A percentile compares a stretch with the other conserved stretches of the same genome.
These are phyloP conservation scores for Cajanus cajan DNA, from an alignment of 306 rosid species.

Conservation along the genomic window DNA sequence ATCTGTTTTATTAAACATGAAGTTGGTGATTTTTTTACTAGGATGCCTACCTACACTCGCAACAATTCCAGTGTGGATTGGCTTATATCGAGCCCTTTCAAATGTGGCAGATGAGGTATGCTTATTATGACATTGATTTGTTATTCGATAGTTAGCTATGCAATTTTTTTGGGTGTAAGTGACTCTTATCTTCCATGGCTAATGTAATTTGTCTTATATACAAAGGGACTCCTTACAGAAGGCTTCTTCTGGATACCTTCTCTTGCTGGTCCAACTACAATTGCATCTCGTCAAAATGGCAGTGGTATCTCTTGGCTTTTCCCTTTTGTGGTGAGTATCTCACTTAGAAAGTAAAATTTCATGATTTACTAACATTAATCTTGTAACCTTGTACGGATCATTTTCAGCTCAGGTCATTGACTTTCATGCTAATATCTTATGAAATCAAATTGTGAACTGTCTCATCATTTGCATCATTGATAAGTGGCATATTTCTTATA, in stretches of 20 bases:
- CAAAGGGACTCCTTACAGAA: conserved; percentile 91
- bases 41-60: conserved; percentile 92
- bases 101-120: conserved; percentile 93
- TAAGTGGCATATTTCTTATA: neutral
- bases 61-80: conserved; percentile 97
- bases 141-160: neutral
- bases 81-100: conserved; percentile 93
- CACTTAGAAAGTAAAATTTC: conserved; percentile 24
- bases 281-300: conserved; percentile 86
- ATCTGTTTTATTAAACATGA: neutral
- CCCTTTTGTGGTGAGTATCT: conserved; percentile 78
- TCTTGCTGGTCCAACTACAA: conserved; percentile 92
- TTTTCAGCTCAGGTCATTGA: neutral
- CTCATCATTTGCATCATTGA: neutral
- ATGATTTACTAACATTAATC: neutral
- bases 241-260: conserved; percentile 99
- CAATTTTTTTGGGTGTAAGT: neutral
- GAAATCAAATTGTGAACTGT: neutral
- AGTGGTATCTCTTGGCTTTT: conserved; percentile 95
- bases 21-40: conserved; percentile 21
- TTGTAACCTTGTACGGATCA: neutral
- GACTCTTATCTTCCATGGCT: conserved; percentile 20
- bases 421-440: neutral
- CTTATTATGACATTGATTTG: conserved; percentile 21
- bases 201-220: conserved; percentile 29